Conservation (phyloP, 169 alveolate species). For the Cryptosporidium andersoni region DNA sequence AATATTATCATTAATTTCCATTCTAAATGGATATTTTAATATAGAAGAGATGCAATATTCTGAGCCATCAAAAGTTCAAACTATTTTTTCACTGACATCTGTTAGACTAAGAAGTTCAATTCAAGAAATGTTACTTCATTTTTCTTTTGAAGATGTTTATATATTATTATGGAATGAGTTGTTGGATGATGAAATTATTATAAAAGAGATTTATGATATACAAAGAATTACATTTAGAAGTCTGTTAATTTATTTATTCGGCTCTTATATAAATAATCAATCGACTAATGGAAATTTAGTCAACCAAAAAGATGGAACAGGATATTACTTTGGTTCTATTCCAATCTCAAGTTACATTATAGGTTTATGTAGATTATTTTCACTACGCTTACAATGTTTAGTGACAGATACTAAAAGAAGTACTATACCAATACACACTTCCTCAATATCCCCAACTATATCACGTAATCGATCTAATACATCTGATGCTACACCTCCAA, state of each 20-base stretch:
- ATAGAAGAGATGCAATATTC: neutral
- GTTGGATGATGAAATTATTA: conserved; percentile 14
- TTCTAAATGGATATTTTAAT: conserved; percentile 16
- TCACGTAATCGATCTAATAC: conserved; percentile 11
- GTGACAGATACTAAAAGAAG: conserved; percentile 30
- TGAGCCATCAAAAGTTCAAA: conserved; percentile 21
- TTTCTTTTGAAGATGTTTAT: conserved; percentile 1
- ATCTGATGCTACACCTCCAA: neutral
- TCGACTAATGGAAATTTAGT: neutral
- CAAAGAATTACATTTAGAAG: conserved; percentile 55
- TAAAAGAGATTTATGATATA: conserved; percentile 32
- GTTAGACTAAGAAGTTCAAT: neutral
- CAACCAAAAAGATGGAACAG: neutral
- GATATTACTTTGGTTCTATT: neutral
- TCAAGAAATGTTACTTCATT: neutral
- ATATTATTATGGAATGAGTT: conserved; percentile 29
- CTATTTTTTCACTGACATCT: conserved; percentile 4
- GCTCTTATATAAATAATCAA: neutral
- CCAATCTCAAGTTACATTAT: conserved; percentile 8
- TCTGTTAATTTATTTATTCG: conserved; percentile 18
- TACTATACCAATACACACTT: neutral
- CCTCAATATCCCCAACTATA: neutral
- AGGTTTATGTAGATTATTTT: conserved; percentile 36
- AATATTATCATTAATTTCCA: conserved; percentile 10
- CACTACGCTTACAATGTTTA: conserved; percentile 32